phyloP scores from a whole-genome alignment of 2,329 filamentous ascomycete species.

The Eurotiales sp. region DNA sequence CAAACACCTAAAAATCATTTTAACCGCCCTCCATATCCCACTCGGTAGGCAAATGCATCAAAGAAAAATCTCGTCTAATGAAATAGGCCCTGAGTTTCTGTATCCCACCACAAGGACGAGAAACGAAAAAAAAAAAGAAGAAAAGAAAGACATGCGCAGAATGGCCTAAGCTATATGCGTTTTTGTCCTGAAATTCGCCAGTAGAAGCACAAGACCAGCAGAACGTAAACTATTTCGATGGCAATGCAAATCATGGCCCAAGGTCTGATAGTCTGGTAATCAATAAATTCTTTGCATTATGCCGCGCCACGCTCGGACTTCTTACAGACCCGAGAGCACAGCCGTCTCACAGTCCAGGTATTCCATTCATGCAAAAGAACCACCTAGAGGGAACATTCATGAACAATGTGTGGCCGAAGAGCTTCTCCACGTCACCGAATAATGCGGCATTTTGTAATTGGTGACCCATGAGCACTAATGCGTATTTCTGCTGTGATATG shows the following conservation, averaged over 20 bases:
- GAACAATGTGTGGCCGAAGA: conserved; percentile 2
- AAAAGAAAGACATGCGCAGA: no score
- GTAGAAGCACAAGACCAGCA: conserved; percentile 1
- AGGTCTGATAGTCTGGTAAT: conserved; percentile 6
- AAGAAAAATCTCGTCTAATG: no score
- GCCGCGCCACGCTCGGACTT: conserved; percentile 8
- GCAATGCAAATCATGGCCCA: conserved; percentile 13
- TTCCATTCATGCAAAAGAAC: conserved; percentile 12
- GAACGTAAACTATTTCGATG: conserved; percentile 3
- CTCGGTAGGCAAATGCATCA: no score
- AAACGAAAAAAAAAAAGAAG: not conserved
- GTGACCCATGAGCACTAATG: not conserved
- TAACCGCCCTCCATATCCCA: no score
- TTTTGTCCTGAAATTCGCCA: not conserved
- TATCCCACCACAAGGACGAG: not conserved
- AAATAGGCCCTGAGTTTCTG: not conserved
- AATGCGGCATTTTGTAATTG: conserved; percentile 14
- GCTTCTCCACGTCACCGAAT: conserved; percentile 12
- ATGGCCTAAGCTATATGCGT: not conserved
- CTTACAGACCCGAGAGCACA: not conserved
- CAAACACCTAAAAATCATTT: no score
- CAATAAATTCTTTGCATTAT: conserved; percentile 6
- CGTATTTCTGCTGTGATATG: not conserved
- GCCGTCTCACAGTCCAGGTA: conserved; percentile 7
- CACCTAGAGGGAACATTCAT: not conserved